These are phyloP conservation scores for Phytophthora pinifolia DNA, from an alignment of 352 stramenopile species.

Conservation along the genomic window DNA sequence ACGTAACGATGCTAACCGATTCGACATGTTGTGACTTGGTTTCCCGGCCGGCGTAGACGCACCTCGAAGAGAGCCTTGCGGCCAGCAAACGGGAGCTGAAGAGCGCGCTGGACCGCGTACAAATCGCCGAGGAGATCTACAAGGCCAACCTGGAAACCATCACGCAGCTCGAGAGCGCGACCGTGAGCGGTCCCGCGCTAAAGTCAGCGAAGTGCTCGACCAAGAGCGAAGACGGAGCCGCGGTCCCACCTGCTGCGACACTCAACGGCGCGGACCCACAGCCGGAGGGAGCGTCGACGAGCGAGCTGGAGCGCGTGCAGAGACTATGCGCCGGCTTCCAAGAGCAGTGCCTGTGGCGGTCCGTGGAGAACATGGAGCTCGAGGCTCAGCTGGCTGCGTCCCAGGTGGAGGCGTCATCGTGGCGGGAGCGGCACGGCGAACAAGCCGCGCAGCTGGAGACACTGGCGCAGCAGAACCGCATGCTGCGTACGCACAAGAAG, in stretches of 20 bases:
- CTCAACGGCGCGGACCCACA: conserved; percentile 6
- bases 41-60: conserved; percentile 13
- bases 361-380: conserved; percentile 64
- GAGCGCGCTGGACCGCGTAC: conserved; percentile 34
- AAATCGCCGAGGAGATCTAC: conserved; percentile 60
- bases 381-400: conserved; percentile 42
- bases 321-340: conserved; percentile 66
- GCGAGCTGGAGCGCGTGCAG: conserved; percentile 42
- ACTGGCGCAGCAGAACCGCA: conserved; percentile 37
- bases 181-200: not conserved
- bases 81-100: conserved; percentile 40
- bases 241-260: conserved; percentile 6
- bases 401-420: conserved; percentile 28
- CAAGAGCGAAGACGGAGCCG: conserved; percentile 1
- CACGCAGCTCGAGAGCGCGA: conserved; percentile 42
- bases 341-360: conserved; percentile 77
- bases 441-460: conserved; percentile 22
- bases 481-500: conserved; percentile 52
- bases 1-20: not conserved
- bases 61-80: conserved; percentile 37
- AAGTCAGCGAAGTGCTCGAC: conserved; percentile 6
- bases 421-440: conserved; percentile 29
- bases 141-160: conserved; percentile 71
- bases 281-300: conserved; percentile 22
- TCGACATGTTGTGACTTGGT: not conserved